Conservation (phyloP, 2,329 filamentous ascomycete species). For the Apiospora pterosperma region DNA sequence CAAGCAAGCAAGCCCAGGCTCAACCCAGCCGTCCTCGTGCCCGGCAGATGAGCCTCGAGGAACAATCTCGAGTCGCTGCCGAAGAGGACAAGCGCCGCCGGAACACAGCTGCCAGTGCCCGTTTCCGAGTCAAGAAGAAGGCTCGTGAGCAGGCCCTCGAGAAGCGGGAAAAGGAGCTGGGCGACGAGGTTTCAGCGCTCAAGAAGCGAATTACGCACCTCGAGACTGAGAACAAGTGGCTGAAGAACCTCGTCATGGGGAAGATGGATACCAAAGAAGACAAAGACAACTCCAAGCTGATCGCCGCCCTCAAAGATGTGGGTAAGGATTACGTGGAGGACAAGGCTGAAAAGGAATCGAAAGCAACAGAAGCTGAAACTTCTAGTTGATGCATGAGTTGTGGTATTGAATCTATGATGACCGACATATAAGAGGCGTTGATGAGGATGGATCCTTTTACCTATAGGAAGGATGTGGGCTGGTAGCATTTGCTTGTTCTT, state of each 20-base stretch:
- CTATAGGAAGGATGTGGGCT: background rate
- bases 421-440: background rate
- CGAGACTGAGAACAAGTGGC: conserved; percentile 47
- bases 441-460: background rate
- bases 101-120: conserved; percentile 84
- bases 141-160: conserved; percentile 85
- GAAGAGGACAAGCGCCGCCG: conserved; percentile 88
- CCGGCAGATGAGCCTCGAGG: conserved; percentile 59
- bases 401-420: background rate
- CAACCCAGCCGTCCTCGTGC: conserved; percentile 28
- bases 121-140: conserved; percentile 95
- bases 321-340: conserved; percentile 18
- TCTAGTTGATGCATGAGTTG: background rate
- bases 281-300: conserved; percentile 39
- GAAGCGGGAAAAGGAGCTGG: conserved; percentile 77
- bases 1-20: conserved; percentile 39
- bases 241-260: conserved; percentile 69
- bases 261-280: conserved; percentile 66
- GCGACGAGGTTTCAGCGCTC: conserved; percentile 70
- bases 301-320: background rate
- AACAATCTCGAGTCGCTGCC: conserved; percentile 68
- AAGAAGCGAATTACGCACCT: conserved; percentile 67
- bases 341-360: conserved; percentile 5
- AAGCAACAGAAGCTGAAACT: background rate
- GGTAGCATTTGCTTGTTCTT: background rate